A percentile compares a stretch with the other conserved stretches of the same genome.
Evolutionary conservation across 2,329 filamentous ascomycete genomes (phyloP).

Genomic region (Calonectria multiphialidica): DNA sequence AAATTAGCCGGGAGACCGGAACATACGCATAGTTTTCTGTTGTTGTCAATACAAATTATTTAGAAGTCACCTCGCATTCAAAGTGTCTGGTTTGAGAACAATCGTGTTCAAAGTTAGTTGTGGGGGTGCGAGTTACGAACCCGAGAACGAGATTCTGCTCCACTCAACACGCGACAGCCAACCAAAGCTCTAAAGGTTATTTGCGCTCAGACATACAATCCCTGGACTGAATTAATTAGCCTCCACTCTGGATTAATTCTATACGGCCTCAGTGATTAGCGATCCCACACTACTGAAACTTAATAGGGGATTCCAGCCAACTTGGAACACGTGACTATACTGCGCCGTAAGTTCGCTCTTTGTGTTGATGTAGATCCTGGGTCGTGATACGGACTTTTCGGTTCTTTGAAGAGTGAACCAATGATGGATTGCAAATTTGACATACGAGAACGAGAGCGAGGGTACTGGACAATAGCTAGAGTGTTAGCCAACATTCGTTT

Average conservation of each 20-base stretch:
- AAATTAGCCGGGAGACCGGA: too few species aligned
- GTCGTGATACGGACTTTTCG: background rate
- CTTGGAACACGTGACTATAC: too few species aligned
- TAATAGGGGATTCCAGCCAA: too few species aligned
- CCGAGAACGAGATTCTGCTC: background rate
- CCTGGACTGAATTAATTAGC: background rate
- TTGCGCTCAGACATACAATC: background rate
- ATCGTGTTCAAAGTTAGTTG: background rate
- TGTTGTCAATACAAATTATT: too few species aligned
- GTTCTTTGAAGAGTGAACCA: background rate
- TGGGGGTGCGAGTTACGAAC: background rate
- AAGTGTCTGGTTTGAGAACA: too few species aligned
- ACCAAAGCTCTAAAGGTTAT: background rate
- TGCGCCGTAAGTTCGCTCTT: background rate
- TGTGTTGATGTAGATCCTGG: background rate
- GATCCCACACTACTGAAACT: too few species aligned
- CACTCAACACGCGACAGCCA: background rate
- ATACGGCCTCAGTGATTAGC: background rate
- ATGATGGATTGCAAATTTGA: background rate
- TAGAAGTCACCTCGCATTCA: too few species aligned
- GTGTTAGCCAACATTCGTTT: background rate
- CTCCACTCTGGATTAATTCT: background rate
- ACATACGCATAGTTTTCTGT: too few species aligned
- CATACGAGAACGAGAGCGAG: background rate
- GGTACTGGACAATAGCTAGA: background rate